phyloP scores from a whole-genome alignment of 2,329 filamentous ascomycete genomes.

The Fusarium albidum region DNA sequence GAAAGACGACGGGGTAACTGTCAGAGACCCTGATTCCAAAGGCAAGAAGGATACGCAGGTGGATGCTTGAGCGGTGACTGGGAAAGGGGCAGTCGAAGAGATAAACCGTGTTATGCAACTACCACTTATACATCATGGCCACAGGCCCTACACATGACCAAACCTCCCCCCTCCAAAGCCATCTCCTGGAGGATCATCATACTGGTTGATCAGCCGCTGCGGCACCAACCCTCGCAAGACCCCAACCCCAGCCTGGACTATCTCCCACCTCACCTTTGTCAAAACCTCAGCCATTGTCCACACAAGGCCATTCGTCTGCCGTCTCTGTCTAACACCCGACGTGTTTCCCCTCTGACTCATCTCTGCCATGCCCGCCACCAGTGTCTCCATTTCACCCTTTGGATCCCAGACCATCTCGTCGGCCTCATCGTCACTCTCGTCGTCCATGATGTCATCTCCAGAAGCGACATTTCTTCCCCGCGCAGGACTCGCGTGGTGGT shows the following conservation, averaged over 20 bases:
- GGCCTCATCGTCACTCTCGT: constrained; percentile 44
- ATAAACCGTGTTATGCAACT: no score
- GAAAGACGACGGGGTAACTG: no score
- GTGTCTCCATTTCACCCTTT: constrained; percentile 55
- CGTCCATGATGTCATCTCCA: no score
- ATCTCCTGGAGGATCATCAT: constrained; percentile 16
- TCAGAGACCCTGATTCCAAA: no score
- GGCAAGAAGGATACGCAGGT: no score
- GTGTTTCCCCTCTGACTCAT: constrained; percentile 28
- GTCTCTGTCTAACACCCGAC: constrained; percentile 52
- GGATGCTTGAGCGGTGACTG: no score
- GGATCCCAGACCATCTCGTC: constrained; percentile 61
- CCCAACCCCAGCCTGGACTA: constrained; percentile 68
- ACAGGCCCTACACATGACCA: no score
- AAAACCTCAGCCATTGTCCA: constrained; percentile 64
- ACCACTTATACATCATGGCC: no score
- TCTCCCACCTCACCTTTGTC: constrained; percentile 66
- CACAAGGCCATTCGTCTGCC: constrained; percentile 60
- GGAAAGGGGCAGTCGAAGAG: no score
- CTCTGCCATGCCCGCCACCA: constrained; percentile 52
- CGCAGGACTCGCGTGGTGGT: constrained; percentile 63
- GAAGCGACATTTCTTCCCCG: no score
- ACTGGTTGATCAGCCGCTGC: constrained; percentile 41
- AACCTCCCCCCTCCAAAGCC: not conserved
- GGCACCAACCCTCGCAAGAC: constrained; percentile 54